These are phyloP conservation scores for Cordyceps cateniannulata DNA, from an alignment of 2,329 filamentous ascomycete species.

Conservation along the genomic window DNA sequence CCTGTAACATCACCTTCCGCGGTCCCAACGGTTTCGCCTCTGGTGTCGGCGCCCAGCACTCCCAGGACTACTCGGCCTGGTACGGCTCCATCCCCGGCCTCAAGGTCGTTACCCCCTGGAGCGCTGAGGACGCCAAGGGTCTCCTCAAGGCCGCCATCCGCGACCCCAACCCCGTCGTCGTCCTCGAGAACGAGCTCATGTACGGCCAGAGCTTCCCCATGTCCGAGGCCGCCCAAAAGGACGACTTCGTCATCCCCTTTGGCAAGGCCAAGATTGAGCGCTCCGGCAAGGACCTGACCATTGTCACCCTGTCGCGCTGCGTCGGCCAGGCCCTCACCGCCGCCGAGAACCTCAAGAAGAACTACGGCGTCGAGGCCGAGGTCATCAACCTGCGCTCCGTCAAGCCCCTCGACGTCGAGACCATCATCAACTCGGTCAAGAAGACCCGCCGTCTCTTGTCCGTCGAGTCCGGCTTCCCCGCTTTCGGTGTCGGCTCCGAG, in stretches of 20 bases:
- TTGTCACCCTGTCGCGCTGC: constrained; percentile 89
- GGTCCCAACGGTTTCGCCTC: constrained; percentile 96
- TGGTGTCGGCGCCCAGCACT: constrained; percentile 96
- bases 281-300: constrained; percentile 88
- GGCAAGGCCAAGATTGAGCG: constrained; percentile 99
- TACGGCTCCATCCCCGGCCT: constrained; percentile 96
- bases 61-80: constrained; percentile 97
- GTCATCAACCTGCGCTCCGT: constrained; percentile 97
- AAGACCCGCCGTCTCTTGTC: constrained; percentile 90
- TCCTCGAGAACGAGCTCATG: constrained; percentile 82
- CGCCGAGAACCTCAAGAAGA: constrained; percentile 87
- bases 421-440: constrained; percentile 96
- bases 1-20: constrained; percentile 99
- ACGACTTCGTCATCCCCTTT: constrained; percentile 94
- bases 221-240: constrained; percentile 92
- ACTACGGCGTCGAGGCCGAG: constrained; percentile 92
- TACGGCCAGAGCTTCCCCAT: constrained; percentile 96
- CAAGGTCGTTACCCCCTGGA: constrained; percentile 96
- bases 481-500: constrained; percentile 87
- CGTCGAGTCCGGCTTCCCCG: constrained; percentile 94
- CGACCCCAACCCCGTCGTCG: constrained; percentile 93
- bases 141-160: constrained; percentile 95
- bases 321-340: constrained; percentile 87
- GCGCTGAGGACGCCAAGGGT: constrained; percentile 96
- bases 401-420: constrained; percentile 93